phyloP scores from a whole-genome alignment of 371 early-diverging fungal species.

The Apophysomyces trapeziformis region DNA sequence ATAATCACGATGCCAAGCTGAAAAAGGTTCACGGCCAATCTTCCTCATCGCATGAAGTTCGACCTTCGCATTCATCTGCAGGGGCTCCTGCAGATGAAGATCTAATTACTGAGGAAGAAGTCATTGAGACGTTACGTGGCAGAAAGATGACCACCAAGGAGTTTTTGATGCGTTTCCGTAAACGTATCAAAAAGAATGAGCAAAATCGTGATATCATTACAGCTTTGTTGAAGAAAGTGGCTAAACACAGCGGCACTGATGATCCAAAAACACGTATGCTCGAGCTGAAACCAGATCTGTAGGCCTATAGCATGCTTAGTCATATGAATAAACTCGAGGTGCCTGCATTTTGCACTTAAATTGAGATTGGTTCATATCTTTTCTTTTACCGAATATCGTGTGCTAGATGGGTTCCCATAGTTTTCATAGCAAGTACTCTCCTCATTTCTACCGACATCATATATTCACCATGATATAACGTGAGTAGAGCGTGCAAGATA shows the following conservation, averaged over 20 bases:
- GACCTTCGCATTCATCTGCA: not conserved
- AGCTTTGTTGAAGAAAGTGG: conserved; percentile 65
- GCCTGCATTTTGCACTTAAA: not conserved
- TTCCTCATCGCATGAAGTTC: conserved; percentile 5
- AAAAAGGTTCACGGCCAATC: conserved; percentile 2
- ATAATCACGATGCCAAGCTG: conserved; percentile 14
- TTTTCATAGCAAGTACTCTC: too few species aligned
- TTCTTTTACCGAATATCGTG: too few species aligned
- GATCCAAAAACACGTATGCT: conserved; percentile 47
- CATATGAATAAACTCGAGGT: not conserved
- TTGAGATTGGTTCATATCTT: too few species aligned
- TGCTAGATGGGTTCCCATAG: too few species aligned
- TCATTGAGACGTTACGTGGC: conserved; percentile 61
- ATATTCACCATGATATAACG: too few species aligned
- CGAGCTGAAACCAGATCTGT: conserved; percentile 53
- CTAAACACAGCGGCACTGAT: conserved; percentile 51
- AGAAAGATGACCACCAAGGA: conserved; percentile 69
- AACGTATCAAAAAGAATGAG: conserved; percentile 68
- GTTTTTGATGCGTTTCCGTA: conserved; percentile 66
- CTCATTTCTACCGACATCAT: too few species aligned
- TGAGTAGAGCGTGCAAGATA: too few species aligned
- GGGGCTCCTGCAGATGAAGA: conserved; percentile 30
- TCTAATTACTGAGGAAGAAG: conserved; percentile 73
- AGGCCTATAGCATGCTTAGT: not conserved
- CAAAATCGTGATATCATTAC: conserved; percentile 67